These are phyloP conservation scores for Chlamydomonas sphaeroides DNA, from an alignment of 139 green algal genomes.

Conservation along the genomic window DNA sequence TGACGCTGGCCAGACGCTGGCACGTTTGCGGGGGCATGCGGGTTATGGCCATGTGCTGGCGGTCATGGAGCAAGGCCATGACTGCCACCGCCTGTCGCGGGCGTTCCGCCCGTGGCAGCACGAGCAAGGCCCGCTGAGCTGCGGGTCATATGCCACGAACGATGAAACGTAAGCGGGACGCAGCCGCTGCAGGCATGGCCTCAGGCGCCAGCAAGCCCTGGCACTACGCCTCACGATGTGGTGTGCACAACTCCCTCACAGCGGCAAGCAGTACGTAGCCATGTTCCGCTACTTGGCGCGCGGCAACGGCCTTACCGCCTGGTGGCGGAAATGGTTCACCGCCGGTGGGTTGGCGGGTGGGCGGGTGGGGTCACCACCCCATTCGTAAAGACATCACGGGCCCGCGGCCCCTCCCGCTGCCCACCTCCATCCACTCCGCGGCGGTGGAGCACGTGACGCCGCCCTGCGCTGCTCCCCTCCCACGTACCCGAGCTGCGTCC, in stretches of 20 bases:
- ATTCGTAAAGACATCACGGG: too few species aligned
- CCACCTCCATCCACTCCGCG: neutral
- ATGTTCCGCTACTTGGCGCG: neutral
- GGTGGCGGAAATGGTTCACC: slow-evolving; percentile 28
- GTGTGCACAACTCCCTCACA: neutral
- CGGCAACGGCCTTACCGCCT: neutral
- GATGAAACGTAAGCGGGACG: neutral
- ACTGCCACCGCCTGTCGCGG: neutral
- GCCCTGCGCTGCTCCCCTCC: too few species aligned
- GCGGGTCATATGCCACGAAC: neutral
- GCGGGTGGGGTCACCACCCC: neutral
- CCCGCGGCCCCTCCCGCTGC: neutral
- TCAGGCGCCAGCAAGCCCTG: too few species aligned
- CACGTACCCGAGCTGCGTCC: too few species aligned
- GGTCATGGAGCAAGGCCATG: neutral
- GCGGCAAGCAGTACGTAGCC: neutral
- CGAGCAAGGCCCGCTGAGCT: neutral
- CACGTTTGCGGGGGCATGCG: neutral
- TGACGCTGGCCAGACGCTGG: neutral
- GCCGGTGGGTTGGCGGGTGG: neutral
- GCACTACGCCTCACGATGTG: too few species aligned
- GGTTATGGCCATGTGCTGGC: slow-evolving; percentile 5
- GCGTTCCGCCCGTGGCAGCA: neutral
- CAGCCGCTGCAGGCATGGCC: neutral
- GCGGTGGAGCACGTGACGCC: too few species aligned